These are phyloP conservation scores for Flagelloscypha sp. DNA, from an alignment of 768 basidiomycete species.

Conservation along the genomic window DNA sequence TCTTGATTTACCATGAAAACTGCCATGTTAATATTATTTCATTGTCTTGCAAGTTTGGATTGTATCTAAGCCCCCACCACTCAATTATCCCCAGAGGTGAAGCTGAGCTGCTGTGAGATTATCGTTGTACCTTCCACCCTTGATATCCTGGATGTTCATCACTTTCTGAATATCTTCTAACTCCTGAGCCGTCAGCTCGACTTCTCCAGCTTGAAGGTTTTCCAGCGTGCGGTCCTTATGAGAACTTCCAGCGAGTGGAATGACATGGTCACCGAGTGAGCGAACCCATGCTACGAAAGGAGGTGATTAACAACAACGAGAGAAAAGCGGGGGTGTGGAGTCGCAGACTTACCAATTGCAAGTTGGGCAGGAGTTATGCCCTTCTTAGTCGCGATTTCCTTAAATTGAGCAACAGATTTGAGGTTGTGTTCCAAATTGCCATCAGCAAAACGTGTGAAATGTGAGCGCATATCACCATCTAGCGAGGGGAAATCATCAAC, in stretches of 20 bases:
- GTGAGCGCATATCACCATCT: constrained; percentile 33
- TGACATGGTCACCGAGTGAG: constrained; percentile 30
- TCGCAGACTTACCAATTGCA: no score
- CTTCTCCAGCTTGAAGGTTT: constrained; percentile 34
- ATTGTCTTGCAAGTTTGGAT: no score
- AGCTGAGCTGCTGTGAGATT: no score
- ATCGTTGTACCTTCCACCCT: no score
- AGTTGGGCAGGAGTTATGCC: constrained; percentile 35
- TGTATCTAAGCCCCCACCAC: no score
- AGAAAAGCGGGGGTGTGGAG: no score
- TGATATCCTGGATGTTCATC: no score
- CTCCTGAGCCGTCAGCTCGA: constrained; percentile 34
- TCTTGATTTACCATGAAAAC: no score
- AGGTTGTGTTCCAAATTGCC: constrained; percentile 38
- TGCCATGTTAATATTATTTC: no score
- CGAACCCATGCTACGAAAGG: constrained; percentile 38
- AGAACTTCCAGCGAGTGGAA: constrained; percentile 45
- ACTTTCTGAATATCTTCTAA: constrained; percentile 29
- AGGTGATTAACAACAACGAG: no score
- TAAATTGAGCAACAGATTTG: constrained; percentile 32
- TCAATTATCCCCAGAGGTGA: no score
- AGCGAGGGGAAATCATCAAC: not conserved
- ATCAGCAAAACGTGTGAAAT: constrained; percentile 34
- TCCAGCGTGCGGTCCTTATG: constrained; percentile 36
- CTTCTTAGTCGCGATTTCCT: constrained; percentile 32